Percentiles rank a stretch among this genome's conserved stretches.
phyloP scores from a whole-genome alignment of 345 rosid genomes.

The Boechera retrofracta region DNA sequence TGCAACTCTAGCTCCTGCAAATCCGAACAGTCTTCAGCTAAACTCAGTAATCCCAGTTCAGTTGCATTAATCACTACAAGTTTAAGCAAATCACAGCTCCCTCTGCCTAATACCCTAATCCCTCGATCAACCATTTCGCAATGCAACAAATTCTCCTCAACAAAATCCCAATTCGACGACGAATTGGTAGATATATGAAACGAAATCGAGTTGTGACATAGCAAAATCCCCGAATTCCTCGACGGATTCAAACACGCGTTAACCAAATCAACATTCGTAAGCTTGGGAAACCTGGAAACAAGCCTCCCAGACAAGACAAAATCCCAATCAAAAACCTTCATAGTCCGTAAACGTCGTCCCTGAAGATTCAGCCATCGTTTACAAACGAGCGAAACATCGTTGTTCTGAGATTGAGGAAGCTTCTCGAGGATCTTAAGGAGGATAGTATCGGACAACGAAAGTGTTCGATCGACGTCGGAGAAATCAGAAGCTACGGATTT shows the following conservation, averaged over 20 bases:
- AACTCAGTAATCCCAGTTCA: slow-evolving; percentile 64
- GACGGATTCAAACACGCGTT: slow-evolving; percentile 58
- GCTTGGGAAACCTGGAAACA: slow-evolving; percentile 68
- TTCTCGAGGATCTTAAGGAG: slow-evolving; percentile 69
- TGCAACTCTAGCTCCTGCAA: slow-evolving; percentile 82
- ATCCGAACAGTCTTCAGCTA: slow-evolving; percentile 67
- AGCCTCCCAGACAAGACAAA: slow-evolving; percentile 75
- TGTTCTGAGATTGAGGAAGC: slow-evolving; percentile 59
- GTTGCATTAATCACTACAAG: slow-evolving; percentile 74
- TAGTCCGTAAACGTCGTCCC: slow-evolving; percentile 64
- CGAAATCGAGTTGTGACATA: slow-evolving; percentile 51
- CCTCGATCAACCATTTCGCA: slow-evolving; percentile 69
- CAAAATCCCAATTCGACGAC: slow-evolving; percentile 40
- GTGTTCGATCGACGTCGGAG: slow-evolving; percentile 66
- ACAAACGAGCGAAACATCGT: slow-evolving; percentile 66
- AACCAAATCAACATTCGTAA: slow-evolving; percentile 58
- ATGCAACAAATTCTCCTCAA: slow-evolving; percentile 59
- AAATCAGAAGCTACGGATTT: slow-evolving; percentile 52
- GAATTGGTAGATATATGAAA: slow-evolving; percentile 51
- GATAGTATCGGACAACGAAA: slow-evolving; percentile 69
- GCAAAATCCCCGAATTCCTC: slow-evolving; percentile 56
- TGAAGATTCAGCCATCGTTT: slow-evolving; percentile 87
- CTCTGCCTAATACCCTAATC: slow-evolving; percentile 57
- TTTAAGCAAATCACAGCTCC: slow-evolving; percentile 70
- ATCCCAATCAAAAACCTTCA: slow-evolving; percentile 69